Base-by-base conservation (phyloP, 352 stramenopile genomes). In the Phytopythium delawarense region DNA sequence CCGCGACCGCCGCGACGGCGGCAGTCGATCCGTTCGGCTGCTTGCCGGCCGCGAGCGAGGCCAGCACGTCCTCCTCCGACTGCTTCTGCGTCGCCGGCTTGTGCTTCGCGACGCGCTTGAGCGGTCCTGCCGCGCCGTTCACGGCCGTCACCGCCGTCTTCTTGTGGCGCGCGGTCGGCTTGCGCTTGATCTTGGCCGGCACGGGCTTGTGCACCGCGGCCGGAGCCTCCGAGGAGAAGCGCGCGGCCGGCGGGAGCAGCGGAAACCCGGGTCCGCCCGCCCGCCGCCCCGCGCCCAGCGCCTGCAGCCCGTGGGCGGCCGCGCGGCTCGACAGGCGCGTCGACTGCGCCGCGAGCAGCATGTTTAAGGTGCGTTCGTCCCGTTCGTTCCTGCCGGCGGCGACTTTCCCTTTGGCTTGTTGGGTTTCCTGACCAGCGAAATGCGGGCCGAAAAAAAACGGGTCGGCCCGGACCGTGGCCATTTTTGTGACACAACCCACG, bases 11-110 rank as follows among this genome's bases (percentile, higher is more conserved):
- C 25, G 54, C 34, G 51, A 37, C 57, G 37, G 42, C 46, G 52
- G 60, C 46, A 30, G 44, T 18, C 7, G 44, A 28, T 25, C 66
- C 55, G 6, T 62, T n/a, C 11, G 32, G 25, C 56, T 73, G 62
- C 63, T 61, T 52, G 28, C 50, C 25, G 7, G 76, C 45, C 11
- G 63, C 65, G 62, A 59, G 21, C 11, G 20, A 67, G 13, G 61
- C 35, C 61, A 81, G 61, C 59, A 78, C 67, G 25, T 72, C 45
- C 59, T 81, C 73, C 48, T 81, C 73, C 21, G 70, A 59, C 58
- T 76, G 54, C 57, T 78, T 76, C 54, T 70, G 57, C 3, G 32
- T 69, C 65, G 58, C 57, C 3, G 52, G 25, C 51, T 78, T 78
- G 23, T 20, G 50, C 35, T 53, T 40, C 20, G 12, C 37, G 13